Percentiles rank a stretch among this genome's conserved stretches.
Conservation (phyloP, 805 yeast genomes). For the Isabelozyma gotoi region DNA sequence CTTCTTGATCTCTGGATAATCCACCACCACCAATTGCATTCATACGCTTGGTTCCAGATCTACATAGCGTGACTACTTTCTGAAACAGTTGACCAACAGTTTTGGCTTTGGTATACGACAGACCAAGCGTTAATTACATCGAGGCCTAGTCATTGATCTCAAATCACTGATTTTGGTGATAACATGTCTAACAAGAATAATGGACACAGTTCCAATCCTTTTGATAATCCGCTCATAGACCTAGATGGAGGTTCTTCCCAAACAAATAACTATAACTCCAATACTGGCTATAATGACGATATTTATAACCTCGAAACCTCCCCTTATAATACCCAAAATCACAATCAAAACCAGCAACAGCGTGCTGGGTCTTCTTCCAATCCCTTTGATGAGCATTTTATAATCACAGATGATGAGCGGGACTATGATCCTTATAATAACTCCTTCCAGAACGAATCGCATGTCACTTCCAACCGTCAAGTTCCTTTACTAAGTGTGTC, state of each 20-base stretch:
- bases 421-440: conserved; percentile 12
- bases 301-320: background rate
- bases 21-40: background rate
- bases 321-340: background rate
- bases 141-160: no score
- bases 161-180: no score
- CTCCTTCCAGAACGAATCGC: background rate
- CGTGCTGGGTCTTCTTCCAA: conserved; percentile 12
- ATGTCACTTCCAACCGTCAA: conserved; percentile 14
- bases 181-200: background rate
- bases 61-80: no score
- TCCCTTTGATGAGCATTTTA: conserved; percentile 36
- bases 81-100: no score
- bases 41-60: no score
- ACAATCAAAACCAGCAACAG: no score
- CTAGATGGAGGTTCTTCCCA: conserved; percentile 16
- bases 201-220: conserved; percentile 11
- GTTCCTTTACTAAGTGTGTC: conserved; percentile 27
- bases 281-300: background rate
- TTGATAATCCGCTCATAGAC: conserved; percentile 26
- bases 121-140: no score
- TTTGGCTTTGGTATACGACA: no score
- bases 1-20: background rate
- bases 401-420: conserved; percentile 35
- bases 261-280: background rate